Evolutionary conservation across 2,329 filamentous ascomycete genomes (phyloP).

Genomic region (Fonsecaea erecta): DNA sequence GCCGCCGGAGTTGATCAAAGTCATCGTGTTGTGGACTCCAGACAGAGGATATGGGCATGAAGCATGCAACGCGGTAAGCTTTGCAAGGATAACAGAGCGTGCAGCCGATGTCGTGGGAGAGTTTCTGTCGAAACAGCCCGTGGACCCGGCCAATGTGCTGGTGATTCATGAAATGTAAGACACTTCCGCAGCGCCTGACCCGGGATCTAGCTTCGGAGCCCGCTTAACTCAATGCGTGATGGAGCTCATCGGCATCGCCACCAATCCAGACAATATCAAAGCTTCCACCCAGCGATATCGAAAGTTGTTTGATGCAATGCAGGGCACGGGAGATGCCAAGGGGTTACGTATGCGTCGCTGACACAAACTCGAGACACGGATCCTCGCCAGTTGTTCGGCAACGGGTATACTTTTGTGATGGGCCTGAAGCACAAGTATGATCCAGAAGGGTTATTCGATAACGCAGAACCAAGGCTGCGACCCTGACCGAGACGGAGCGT

Average conservation of each 20-base stretch:
- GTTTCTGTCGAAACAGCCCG: constrained; percentile 1
- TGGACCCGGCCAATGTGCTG: constrained; percentile 10
- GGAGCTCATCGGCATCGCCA: constrained; percentile 4
- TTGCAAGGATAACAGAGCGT: not conserved
- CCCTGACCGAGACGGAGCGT: not conserved
- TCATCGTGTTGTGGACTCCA: constrained; percentile 1
- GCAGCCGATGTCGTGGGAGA: constrained; percentile 10
- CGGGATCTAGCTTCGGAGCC: constrained; percentile 14
- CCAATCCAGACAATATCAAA: not conserved
- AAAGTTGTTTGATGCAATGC: constrained; percentile 4
- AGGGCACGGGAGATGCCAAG: constrained; percentile 8
- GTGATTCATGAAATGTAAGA: constrained; percentile 16
- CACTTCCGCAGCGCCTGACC: constrained; percentile 6
- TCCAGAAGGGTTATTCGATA: constrained; percentile 10
- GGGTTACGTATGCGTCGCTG: constrained; percentile 11
- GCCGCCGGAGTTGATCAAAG: not conserved
- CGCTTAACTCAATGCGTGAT: constrained; percentile 6
- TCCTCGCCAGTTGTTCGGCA: constrained; percentile 6
- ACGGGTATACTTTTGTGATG: constrained; percentile 13
- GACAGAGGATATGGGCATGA: not conserved
- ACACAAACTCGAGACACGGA: constrained; percentile 14
- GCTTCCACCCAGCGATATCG: constrained; percentile 3
- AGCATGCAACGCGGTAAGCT: constrained; percentile 9
- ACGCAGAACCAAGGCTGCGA: constrained; percentile 12
- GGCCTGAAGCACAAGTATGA: constrained; percentile 18